Base-by-base conservation (phyloP, 1,284 basidiomycete genomes). In the Apiotrichum sp. region DNA sequence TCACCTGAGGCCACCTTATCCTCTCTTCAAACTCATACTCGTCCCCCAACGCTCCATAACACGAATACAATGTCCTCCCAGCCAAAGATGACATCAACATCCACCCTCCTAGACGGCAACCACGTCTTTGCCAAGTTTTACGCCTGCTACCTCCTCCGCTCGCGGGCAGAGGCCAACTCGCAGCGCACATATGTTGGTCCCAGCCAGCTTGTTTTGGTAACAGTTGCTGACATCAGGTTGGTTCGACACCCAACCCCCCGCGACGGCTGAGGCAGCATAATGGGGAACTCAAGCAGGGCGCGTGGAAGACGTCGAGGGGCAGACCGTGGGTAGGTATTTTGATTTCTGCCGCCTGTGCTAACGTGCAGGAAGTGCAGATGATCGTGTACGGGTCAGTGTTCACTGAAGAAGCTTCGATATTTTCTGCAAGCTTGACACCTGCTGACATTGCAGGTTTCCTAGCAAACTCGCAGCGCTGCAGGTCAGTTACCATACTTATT, bases 101-200 rank as follows among this genome's bases (percentile, higher is more conserved):
- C 77, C 10, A 74, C 77, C 3, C 56, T 80, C n/a, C 63, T 76
- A 16, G 65, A 78, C 38, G 69, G 75, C 9, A 78, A 81, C 35
- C 87, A 89, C 68, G 71, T 76, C 2, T 84, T 87, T 60, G 88
- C 90, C 1, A 73, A 82, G 0, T 90, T 93, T 72, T 95, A 95
- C 70, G 88, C 88, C 1, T 93, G 90, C 74, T 95, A 95, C 72
- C 80, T 93, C 0, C 79, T 95, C 10, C 86, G 86, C 64, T 89
- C 86, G 1, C 70, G 82, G 4, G 78, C 83, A 22, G 82, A 80
- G 0, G 79, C 80, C 0, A 76, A 77, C 29, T 80, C 84, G 0
- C 82, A 80, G 49, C 52, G 68, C 14, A 83, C 85, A 77, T 88
- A 78, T 61, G 82, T 78, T 53, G 54, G 42, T 38, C 22, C 3